These are phyloP conservation scores for Fusarium zealandicum DNA, from an alignment of 2,329 filamentous ascomycete genomes.

Conservation along the genomic window DNA sequence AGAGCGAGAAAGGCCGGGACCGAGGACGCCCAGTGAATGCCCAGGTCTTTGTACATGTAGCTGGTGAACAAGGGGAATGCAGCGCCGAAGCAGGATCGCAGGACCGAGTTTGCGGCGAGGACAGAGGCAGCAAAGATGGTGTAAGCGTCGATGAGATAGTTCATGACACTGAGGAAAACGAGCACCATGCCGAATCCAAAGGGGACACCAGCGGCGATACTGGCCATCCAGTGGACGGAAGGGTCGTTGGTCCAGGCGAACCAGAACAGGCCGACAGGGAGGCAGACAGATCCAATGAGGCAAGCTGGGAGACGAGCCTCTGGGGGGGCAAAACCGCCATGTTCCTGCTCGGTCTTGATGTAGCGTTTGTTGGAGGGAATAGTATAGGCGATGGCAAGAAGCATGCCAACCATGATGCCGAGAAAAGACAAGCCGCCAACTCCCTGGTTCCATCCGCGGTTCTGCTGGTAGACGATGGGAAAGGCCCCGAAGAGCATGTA, in stretches of 20 bases:
- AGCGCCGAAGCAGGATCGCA: conserved; percentile 32
- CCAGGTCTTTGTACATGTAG: conserved; percentile 32
- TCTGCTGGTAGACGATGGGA: conserved; percentile 69
- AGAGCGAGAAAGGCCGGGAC: conserved; percentile 28
- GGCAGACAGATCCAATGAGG: conserved; percentile 18
- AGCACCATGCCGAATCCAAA: conserved; percentile 65
- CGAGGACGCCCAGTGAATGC: conserved; percentile 33
- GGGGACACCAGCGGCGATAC: conserved; percentile 46
- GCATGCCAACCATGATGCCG: conserved; percentile 35
- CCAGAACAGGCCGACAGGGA: conserved; percentile 57
- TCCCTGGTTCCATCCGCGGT: conserved; percentile 38
- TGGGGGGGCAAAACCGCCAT: conserved; percentile 28
- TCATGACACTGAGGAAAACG: conserved; percentile 34
- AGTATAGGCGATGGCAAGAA: conserved; percentile 23
- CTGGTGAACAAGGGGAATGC: conserved; percentile 31
- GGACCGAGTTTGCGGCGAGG: conserved; percentile 27
- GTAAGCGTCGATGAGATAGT: conserved; percentile 35
- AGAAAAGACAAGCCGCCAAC: conserved; percentile 31
- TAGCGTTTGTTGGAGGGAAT: conserved; percentile 33
- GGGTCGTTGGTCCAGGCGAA: conserved; percentile 66
- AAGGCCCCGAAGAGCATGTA: conserved; percentile 77
- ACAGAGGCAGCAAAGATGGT: conserved; percentile 34
- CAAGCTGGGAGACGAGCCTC: conserved; percentile 30
- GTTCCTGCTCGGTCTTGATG: conserved; percentile 23
- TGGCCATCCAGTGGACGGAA: conserved; percentile 60